Base-by-base conservation (phyloP, 2,329 filamentous ascomycete species). In the Trichoderma koningii region DNA sequence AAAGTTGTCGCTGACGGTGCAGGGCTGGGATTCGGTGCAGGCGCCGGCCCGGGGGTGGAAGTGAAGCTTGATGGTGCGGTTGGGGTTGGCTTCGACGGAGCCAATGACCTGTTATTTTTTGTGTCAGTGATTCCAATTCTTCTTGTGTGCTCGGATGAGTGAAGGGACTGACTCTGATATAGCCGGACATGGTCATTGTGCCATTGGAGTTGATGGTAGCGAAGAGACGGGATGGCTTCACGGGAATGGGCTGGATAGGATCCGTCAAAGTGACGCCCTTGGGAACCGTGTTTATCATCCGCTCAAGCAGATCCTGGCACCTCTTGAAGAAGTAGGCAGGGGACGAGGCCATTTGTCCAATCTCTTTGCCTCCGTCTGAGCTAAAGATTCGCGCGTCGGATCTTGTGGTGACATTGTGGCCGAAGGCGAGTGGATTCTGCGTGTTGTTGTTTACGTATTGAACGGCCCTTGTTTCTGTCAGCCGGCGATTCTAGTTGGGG, bases 341-440 rank as follows among this genome's bases (percentile, higher is more conserved):
- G 1, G 64, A 66, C 15, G 59, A 26, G 7, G 57, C 64, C 64
- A 66, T 66, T 23, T 63, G 42, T 1, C 50, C 26, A 12, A 66
- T 66, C 15, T 42, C 38, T 41, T 65, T 15, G 10, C 65, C 65
- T 15, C 70, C 70, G 52, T 72, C 70, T 9, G 67, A 66, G 14
- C 60, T 62, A 34, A 72, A 72, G 45, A 72, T 71, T 42, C 70
- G 63, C 28, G 19, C 60, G 23, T 63, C 60, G 9, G 69, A 72
- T 42, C 66, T 66, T 2, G 70, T 66, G 9, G 69, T 70, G 53
- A 66, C 66, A 45, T 72, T 72, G 52, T 59, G 57, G n/a, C 68
- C 69, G 28, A 69, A 66, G 0, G 69, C 70, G 1, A 71, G 66
- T 0, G 70, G 69, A 38, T 71, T 71, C 55, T 69, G 52, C 21